Conservation (phyloP, 2,329 filamentous ascomycete genomes). For the Aureobasidium lini region DNA sequence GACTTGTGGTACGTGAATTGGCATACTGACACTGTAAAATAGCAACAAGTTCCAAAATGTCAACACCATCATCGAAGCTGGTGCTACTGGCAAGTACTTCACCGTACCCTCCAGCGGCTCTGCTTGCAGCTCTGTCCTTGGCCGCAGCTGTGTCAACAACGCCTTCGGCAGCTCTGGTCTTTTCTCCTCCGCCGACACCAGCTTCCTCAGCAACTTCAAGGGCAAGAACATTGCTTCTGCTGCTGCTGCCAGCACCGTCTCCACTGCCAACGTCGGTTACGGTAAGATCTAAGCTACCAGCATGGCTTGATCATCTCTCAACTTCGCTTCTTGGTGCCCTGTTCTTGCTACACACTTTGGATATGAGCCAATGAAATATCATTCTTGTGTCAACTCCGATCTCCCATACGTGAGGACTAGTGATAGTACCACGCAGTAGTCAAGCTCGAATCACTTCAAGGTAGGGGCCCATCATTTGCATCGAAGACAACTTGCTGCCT, state of each 20-base stretch:
- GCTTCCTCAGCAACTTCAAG: slow-evolving; percentile 44
- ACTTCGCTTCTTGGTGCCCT: no score
- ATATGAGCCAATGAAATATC: background rate
- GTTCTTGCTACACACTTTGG: background rate
- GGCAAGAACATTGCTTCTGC: slow-evolving; percentile 48
- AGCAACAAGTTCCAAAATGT: slow-evolving; percentile 26
- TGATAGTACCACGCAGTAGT: no score
- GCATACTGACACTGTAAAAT: background rate
- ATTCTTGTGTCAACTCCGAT: background rate
- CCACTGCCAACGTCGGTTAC: slow-evolving; percentile 37
- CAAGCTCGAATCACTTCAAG: no score
- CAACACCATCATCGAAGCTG: slow-evolving; percentile 27
- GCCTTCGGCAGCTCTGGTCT: slow-evolving; percentile 19
- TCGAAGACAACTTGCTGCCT: no score
- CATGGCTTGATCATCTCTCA: background rate
- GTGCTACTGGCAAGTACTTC: slow-evolving; percentile 34
- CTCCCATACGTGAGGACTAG: no score
- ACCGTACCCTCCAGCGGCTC: slow-evolving; percentile 30
- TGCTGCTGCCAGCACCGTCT: slow-evolving; percentile 24
- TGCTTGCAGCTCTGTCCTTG: slow-evolving; percentile 39
- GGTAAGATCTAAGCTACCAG: slow-evolving; percentile 26
- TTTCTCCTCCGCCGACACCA: slow-evolving; percentile 30
- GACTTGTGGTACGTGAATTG: background rate
- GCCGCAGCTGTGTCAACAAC: slow-evolving; percentile 47
- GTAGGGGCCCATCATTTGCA: no score